A percentile compares a stretch with the other conserved stretches of the same genome.
phyloP scores from a whole-genome alignment of 495 filamentous ascomycete species.

The Aspergillus baeticus region DNA sequence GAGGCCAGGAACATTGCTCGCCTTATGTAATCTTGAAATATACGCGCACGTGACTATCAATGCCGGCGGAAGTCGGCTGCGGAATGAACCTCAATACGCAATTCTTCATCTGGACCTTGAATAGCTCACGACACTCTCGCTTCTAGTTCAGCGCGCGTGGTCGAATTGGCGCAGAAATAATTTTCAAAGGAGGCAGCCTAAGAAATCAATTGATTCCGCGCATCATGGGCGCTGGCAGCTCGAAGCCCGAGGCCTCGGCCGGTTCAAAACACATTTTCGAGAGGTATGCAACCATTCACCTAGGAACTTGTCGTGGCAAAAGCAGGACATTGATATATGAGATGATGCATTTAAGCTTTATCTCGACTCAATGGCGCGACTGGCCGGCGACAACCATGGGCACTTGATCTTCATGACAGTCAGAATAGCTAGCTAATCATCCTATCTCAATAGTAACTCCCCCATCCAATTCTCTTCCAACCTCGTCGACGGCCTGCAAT shows the following conservation, averaged over 20 bases:
- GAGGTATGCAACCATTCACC: conserved; percentile 32
- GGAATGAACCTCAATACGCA: conserved; percentile 13
- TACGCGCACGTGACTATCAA: conserved; percentile 18
- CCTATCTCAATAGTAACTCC: conserved; percentile 57
- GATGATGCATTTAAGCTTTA: not conserved
- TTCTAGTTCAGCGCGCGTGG: conserved; percentile 2
- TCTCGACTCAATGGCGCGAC: not conserved
- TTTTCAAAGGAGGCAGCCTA: not conserved
- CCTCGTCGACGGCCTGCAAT: conserved; percentile 77
- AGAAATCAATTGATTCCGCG: not conserved
- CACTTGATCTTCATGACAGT: not conserved
- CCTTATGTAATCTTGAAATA: conserved; percentile 9
- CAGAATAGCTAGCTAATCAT: conserved; percentile 4
- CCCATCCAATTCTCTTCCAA: conserved; percentile 85
- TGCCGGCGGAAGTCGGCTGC: conserved; percentile 27
- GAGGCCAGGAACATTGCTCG: not conserved
- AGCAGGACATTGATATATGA: not conserved
- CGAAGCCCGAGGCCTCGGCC: conserved; percentile 50
- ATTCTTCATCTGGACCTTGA: conserved; percentile 14
- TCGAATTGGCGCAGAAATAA: not conserved
- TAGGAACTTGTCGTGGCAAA: not conserved
- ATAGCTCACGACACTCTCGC: conserved; percentile 12
- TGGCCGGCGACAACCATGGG: not conserved
- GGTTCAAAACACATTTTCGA: conserved; percentile 53
- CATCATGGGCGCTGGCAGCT: conserved; percentile 52